These are phyloP conservation scores for Hypsizygus marmoreus DNA, from an alignment of 768 basidiomycete genomes.

Conservation along the genomic window DNA sequence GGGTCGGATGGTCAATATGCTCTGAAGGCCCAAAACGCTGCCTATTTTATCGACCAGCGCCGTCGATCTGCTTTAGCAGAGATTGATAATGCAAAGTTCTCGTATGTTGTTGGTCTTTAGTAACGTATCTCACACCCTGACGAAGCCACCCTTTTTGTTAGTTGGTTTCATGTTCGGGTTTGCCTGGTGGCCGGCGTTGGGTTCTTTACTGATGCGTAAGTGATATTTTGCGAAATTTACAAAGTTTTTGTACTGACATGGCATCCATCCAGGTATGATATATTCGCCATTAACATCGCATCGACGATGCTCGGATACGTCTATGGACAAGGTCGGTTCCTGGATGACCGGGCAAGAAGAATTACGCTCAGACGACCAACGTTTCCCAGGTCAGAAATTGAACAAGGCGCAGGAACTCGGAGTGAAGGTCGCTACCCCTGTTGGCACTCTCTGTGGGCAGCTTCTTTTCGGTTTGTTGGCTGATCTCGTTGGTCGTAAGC, in stretches of 20 bases:
- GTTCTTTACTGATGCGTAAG: constrained; percentile 87
- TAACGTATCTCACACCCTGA: too few relatives aligned
- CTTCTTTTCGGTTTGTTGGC: constrained; percentile 81
- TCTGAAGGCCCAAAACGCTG: constrained; percentile 30
- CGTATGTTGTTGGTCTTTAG: constrained; percentile 57
- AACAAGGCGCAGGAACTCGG: constrained; percentile 71
- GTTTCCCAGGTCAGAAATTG: constrained; percentile 36
- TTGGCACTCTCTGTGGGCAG: constrained; percentile 77
- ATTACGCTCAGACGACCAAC: constrained; percentile 5
- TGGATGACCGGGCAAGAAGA: too few relatives aligned
- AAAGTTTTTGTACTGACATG: not conserved
- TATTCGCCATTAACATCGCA: constrained; percentile 89
- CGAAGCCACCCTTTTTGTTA: constrained; percentile 28
- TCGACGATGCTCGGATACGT: constrained; percentile 83
- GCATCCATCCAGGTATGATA: constrained; percentile 65
- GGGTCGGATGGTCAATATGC: constrained; percentile 34
- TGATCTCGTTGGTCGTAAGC: constrained; percentile 74
- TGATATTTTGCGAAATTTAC: constrained; percentile 7
- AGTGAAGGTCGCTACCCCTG: constrained; percentile 75
- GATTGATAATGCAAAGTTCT: constrained; percentile 85
- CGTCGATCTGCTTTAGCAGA: constrained; percentile 82
- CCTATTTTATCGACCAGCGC: constrained; percentile 62
- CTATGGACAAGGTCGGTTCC: constrained; percentile 52
- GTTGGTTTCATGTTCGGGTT: constrained; percentile 86
- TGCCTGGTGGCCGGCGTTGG: constrained; percentile 75